A percentile compares a stretch with the other conserved stretches of the same genome.
These are phyloP conservation scores for Thielaviopsis populi DNA, from an alignment of 2,329 filamentous ascomycete species.

Conservation along the genomic window DNA sequence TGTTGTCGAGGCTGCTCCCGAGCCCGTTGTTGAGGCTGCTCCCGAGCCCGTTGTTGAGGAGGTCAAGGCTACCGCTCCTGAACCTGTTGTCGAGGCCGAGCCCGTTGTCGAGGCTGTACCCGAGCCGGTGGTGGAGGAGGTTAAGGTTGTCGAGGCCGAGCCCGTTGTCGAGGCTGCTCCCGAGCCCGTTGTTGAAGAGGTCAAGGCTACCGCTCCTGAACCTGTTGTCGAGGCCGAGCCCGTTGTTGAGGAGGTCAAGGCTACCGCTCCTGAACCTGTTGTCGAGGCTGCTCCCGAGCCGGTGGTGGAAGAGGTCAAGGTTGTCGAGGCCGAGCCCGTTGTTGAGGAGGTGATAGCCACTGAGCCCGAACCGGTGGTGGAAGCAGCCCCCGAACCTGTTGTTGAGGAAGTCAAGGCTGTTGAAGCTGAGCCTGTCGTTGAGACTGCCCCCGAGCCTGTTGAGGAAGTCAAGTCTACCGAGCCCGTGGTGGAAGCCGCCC, in stretches of 20 bases:
- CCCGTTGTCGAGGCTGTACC: slow-evolving; percentile 17
- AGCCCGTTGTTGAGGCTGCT: slow-evolving; percentile 19
- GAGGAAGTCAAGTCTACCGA: not conserved
- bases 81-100: slow-evolving; percentile 19
- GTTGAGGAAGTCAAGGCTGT: slow-evolving; percentile 14
- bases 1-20: slow-evolving; percentile 14
- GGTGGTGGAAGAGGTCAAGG: slow-evolving; percentile 17
- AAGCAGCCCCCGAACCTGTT: slow-evolving; percentile 9
- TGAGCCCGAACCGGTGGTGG: slow-evolving; percentile 16
- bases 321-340: not conserved
- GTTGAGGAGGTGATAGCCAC: not conserved
- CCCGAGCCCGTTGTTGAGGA: slow-evolving; percentile 17
- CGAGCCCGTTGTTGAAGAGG: slow-evolving; percentile 15
- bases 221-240: slow-evolving; percentile 18
- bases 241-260: slow-evolving; percentile 9
- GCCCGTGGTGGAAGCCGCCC: slow-evolving; percentile 15
- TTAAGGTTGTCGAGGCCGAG: not conserved
- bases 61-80: no score
- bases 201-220: slow-evolving; percentile 17
- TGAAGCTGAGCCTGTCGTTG: slow-evolving; percentile 25
- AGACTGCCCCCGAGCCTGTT: slow-evolving; percentile 25
- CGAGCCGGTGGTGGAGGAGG: slow-evolving; percentile 1
- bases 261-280: slow-evolving; percentile 16
- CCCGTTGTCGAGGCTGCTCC: slow-evolving; percentile 13
- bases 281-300: slow-evolving; percentile 17